Evolutionary conservation across 768 basidiomycete genomes (phyloP).

Genomic region (Daedaleopsis nitida): DNA sequence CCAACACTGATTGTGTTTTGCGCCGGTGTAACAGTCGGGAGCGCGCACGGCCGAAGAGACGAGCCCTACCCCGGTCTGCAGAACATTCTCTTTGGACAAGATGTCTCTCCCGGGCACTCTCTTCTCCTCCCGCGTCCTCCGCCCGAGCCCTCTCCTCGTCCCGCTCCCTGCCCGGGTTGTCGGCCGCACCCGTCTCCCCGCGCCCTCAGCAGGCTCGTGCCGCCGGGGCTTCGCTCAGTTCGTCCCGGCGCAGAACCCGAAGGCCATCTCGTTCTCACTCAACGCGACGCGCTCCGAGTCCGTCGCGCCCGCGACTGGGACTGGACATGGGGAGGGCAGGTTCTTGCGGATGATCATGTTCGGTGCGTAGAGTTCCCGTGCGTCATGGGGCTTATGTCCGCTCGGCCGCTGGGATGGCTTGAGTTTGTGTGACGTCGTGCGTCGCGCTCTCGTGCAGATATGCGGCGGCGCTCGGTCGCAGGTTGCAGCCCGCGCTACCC

Average conservation of each 20-base stretch:
- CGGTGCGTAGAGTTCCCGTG: conserved; percentile 30
- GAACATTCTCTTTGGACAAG: conserved; percentile 8
- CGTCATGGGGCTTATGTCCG: background rate
- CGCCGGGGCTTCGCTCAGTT: conserved; percentile 31
- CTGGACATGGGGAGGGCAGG: conserved; percentile 13
- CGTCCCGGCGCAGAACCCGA: conserved; percentile 27
- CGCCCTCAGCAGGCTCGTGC: background rate
- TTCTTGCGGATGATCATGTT: conserved; percentile 70
- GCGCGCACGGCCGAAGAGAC: background rate
- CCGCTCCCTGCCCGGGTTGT: background rate
- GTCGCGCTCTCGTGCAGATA: background rate
- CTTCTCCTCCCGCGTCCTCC: conserved; percentile 8
- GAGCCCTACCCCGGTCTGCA: conserved; percentile 8
- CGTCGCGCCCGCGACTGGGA: conserved; percentile 9
- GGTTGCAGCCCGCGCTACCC: background rate
- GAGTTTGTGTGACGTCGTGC: background rate
- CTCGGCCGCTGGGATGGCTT: background rate
- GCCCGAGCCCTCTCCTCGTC: background rate
- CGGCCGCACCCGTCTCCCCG: background rate
- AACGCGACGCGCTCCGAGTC: conserved; percentile 41
- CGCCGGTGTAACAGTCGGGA: background rate
- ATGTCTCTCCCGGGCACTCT: conserved; percentile 9
- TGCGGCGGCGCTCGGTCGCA: too few relatives aligned
- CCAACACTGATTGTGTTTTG: background rate
- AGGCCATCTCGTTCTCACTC: conserved; percentile 49